Conservation (phyloP, 805 yeast species). For the Cyberlindnera maritima region DNA sequence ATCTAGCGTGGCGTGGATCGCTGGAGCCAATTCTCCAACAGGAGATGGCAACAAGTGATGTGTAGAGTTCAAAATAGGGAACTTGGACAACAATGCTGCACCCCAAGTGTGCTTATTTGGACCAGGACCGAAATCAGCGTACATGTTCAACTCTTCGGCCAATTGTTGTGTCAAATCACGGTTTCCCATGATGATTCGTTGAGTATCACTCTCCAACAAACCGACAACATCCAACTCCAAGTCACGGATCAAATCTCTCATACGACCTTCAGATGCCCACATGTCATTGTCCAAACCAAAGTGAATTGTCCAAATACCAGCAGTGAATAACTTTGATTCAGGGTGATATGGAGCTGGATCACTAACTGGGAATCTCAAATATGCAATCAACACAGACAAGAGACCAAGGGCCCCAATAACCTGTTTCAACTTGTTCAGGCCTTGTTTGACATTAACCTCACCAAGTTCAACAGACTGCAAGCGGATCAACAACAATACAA, state of each 20-base stretch:
- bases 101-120: slow-evolving; percentile 99
- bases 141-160: slow-evolving; percentile 92
- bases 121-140: slow-evolving; percentile 96
- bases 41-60: slow-evolving; percentile 95
- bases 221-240: slow-evolving; percentile 92
- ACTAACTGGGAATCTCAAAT: slow-evolving; percentile 53
- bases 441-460: slow-evolving; percentile 6
- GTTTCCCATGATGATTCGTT: slow-evolving; percentile 91
- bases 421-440: slow-evolving; percentile 20
- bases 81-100: slow-evolving; percentile 84
- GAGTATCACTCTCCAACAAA: slow-evolving; percentile 88
- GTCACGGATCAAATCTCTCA: slow-evolving; percentile 79
- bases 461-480: slow-evolving; percentile 8
- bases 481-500: slow-evolving; percentile 50
- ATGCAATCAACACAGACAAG: slow-evolving; percentile 49
- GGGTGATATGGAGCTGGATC: slow-evolving; percentile 71
- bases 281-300: slow-evolving; percentile 95
- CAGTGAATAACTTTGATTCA: slow-evolving; percentile 69
- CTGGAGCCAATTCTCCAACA: slow-evolving; percentile 97
- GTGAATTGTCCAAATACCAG: slow-evolving; percentile 98
- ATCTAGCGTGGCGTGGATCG: slow-evolving; percentile 92
- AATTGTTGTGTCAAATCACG: slow-evolving; percentile 88
- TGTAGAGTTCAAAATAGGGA: slow-evolving; percentile 86
- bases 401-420: slow-evolving; percentile 38
- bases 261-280: slow-evolving; percentile 95